Evolutionary conservation across 2,329 filamentous ascomycete species (phyloP), one percentile per base, ranked within the genome.

Genomic region (Apiospora hydei): DNA sequence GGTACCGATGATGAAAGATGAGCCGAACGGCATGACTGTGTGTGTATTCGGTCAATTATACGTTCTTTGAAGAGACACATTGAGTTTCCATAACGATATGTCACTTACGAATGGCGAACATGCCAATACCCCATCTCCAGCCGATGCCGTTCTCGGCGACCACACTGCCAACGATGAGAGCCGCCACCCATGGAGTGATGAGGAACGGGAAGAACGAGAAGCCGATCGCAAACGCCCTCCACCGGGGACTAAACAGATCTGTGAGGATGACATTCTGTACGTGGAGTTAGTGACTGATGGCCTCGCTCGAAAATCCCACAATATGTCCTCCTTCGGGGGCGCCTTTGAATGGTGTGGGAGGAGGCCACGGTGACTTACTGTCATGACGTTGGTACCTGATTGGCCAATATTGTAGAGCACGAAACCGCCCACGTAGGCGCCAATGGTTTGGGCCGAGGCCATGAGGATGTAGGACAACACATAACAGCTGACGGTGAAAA

Each of bases 211-310:
- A 70, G 84, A 87, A 77, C 83, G 80, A 64, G 82, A 89, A 10
- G 79, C 86, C 80, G 83, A 87, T 70, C 86, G 79, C 73, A 83
- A 80, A 87, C 81, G 77, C 90, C 85, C 77, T 87, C 81, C 73
- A 90, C 75, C 82, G 87, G 80, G 77, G 79, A 0, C 80, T 82
- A 5, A 88, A 90, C n/a, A 90, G 86, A 77, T 92, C 90, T 1
- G 89, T 88, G 57, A 91, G 87, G 75, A 91, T 89, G 69, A 92
- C 88, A 74, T 91, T 88, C 76, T 90, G n/a, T 61, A 26, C 1
- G 14, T 3, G 0, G 8, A 26, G 41, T 64, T 64, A 64, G 57
- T 41, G 5, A 7, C 34, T 38, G 34, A n/a, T 7, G 4, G 11
- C 5, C 4, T 41, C 1, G 21, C 18, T 41, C 13, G 34, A 41